Evolutionary conservation across 2,329 filamentous ascomycete species (phyloP).

Genomic region (Diatrype stigma): DNA sequence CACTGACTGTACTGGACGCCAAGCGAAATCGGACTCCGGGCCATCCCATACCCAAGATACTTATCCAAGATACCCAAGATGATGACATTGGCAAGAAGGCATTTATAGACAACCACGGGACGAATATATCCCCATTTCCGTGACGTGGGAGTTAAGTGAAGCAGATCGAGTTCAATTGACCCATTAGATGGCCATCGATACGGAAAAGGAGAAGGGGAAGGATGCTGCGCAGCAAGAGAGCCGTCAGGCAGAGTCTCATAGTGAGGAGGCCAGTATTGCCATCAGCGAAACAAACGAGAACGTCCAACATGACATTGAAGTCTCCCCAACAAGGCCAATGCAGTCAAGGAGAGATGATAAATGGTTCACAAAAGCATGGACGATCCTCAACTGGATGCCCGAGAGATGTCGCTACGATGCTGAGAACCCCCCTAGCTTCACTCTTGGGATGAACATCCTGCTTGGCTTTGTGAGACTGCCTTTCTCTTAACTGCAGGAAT

Average conservation of each 20-base stretch:
- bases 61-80: not conserved
- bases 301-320: not conserved
- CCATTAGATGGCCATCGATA: too few relatives aligned
- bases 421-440: conserved; percentile 62
- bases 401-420: conserved; percentile 65
- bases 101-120: too few relatives aligned
- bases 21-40: conserved; percentile 1
- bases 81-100: not conserved
- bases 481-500: not conserved
- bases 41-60: not conserved
- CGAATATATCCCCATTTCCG: too few relatives aligned
- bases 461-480: conserved; percentile 55
- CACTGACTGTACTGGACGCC: too few relatives aligned
- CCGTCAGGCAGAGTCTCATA: not conserved
- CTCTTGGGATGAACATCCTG: conserved; percentile 63
- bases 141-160: not conserved
- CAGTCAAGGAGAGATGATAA: not conserved
- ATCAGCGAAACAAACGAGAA: not conserved
- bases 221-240: not conserved
- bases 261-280: not conserved
- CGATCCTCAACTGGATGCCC: conserved; percentile 54
- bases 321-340: not conserved
- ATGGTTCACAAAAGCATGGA: conserved; percentile 11
- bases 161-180: not conserved
- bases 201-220: not conserved